Conservation (phyloP, 2,329 filamentous ascomycete genomes). For the Trichophyton mentagrophytes region DNA sequence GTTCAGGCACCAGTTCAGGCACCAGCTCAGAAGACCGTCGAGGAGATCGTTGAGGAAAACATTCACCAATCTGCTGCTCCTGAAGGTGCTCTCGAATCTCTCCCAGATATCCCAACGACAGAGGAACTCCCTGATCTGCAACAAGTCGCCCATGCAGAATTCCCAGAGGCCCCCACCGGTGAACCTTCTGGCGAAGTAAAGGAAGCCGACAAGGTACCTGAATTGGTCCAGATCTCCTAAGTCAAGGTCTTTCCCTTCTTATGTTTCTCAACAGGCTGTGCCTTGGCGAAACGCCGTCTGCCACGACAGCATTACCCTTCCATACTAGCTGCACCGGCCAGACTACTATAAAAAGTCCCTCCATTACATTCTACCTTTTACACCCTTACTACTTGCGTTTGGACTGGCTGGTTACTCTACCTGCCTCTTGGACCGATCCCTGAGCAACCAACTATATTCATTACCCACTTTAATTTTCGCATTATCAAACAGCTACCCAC, state of each 20-base stretch:
- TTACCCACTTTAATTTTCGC: not conserved
- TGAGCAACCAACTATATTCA: not conserved
- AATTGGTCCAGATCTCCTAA: conserved; percentile 7
- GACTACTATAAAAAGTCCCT: not conserved
- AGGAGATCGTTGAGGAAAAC: not conserved
- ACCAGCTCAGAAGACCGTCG: not conserved
- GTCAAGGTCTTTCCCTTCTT: not conserved
- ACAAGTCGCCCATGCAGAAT: conserved; percentile 23
- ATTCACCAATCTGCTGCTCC: conserved; percentile 9
- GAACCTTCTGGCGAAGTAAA: conserved; percentile 13
- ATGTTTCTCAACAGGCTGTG: not conserved
- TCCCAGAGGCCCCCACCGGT: conserved; percentile 28
- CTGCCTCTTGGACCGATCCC: not conserved
- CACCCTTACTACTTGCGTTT: not conserved
- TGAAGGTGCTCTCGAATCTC: conserved; percentile 13
- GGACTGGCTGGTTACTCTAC: not conserved
- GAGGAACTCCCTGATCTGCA: not conserved
- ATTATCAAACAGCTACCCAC: not conserved
- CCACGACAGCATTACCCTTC: not conserved
- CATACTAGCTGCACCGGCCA: not conserved
- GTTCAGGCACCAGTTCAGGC: not conserved
- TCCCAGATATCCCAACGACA: not conserved
- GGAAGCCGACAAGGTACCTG: not conserved
- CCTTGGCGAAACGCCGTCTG: not conserved
- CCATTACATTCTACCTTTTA: not conserved